phyloP scores from a whole-genome alignment of 192 early-diverging fungal species.

The Coemansia sp. region DNA sequence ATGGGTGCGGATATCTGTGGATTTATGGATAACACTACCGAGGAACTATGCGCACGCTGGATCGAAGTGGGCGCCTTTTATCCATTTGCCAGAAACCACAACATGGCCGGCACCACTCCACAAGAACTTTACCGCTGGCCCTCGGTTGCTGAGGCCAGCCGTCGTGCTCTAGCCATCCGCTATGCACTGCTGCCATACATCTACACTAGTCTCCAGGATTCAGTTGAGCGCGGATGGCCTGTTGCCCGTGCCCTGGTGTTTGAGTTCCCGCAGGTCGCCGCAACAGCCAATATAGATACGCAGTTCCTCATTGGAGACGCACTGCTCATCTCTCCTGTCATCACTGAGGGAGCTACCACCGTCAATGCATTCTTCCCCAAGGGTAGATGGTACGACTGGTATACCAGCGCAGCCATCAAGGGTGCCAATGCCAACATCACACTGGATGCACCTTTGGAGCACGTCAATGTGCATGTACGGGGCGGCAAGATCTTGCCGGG shows the following conservation, averaged over 20 bases:
- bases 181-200: constrained; percentile 61
- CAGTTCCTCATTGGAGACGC: constrained; percentile 60
- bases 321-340: constrained; percentile 59
- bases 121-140: constrained; percentile 65
- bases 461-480: constrained; percentile 59
- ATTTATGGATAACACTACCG: constrained; percentile 56
- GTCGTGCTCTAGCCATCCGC: constrained; percentile 53
- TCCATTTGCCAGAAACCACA: constrained; percentile 66
- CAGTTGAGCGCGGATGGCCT: constrained; percentile 53
- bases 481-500: constrained; percentile 58
- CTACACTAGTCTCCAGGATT: constrained; percentile 54
- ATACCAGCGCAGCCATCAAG: constrained; percentile 18
- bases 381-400: constrained; percentile 63
- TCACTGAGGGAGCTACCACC: constrained; percentile 41
- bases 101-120: constrained; percentile 35
- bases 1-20: constrained; percentile 71
- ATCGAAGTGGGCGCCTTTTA: constrained; percentile 59
- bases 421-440: constrained; percentile 23
- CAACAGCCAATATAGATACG: constrained; percentile 44
- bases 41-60: constrained; percentile 66
- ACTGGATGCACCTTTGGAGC: constrained; percentile 52
- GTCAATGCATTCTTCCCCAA: constrained; percentile 62
- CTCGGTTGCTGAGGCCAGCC: constrained; percentile 55
- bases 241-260: constrained; percentile 58
- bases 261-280: constrained; percentile 39